phyloP scores from a whole-genome alignment of 2,329 filamentous ascomycete species.

The Aureobasidium melanogenum region DNA sequence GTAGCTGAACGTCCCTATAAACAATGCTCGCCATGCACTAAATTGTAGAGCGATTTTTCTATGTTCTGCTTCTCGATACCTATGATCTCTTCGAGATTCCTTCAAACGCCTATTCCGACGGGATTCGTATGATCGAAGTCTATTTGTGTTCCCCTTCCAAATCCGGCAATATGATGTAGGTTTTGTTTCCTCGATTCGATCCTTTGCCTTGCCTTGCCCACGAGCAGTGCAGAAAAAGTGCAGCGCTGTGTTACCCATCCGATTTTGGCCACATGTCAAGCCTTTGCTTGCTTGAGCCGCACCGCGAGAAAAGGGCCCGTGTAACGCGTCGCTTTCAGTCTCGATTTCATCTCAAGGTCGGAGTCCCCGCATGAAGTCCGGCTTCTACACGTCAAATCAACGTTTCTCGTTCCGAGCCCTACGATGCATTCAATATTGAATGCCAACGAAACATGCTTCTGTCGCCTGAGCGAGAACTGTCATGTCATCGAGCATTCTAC shows the following conservation, averaged over 20 bases:
- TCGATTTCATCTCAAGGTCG: neutral
- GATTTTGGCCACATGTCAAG: neutral
- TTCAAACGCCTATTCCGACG: neutral
- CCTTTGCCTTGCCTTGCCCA: neutral
- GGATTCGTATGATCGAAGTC: neutral
- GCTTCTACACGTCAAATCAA: conserved; percentile 1
- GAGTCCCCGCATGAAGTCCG: conserved; percentile 10
- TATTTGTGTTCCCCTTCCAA: neutral
- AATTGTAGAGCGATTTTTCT: neutral
- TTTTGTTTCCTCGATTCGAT: neutral
- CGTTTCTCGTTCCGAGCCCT: neutral
- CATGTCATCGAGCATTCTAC: neutral
- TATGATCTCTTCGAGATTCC: neutral
- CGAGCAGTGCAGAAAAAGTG: neutral
- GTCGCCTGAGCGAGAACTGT: neutral
- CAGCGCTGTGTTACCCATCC: neutral
- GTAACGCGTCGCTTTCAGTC: neutral
- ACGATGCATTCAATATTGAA: neutral
- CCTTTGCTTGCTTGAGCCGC: neutral
- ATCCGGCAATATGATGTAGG: neutral
- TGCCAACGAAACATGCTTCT: neutral
- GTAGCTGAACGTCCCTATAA: neutral
- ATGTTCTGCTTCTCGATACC: too few relatives aligned
- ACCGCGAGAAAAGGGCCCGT: conserved; percentile 2
- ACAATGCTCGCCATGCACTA: neutral